These are phyloP conservation scores for Blastobotrys aristatus DNA, from an alignment of 1,139 yeast genomes.

Conservation along the genomic window DNA sequence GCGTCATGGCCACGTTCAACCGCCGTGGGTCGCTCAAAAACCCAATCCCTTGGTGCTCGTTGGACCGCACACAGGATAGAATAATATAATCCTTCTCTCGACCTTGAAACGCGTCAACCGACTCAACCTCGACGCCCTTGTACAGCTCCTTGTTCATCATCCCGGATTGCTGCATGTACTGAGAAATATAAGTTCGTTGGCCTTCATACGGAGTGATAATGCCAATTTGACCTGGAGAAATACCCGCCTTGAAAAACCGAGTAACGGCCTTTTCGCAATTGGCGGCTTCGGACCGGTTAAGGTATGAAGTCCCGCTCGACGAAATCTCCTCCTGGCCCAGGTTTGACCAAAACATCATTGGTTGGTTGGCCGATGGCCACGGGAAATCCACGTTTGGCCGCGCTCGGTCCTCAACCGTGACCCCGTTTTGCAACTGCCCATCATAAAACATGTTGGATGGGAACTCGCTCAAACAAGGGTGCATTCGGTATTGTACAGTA, in stretches of 20 bases:
- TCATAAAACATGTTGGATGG: constrained; percentile 92
- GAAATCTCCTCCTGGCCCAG: constrained; percentile 88
- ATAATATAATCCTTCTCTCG: constrained; percentile 90
- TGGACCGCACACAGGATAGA: constrained; percentile 86
- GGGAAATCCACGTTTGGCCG: constrained; percentile 61
- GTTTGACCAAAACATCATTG: constrained; percentile 95
- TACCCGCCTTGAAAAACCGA: constrained; percentile 71
- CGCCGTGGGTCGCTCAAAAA: constrained; percentile 87
- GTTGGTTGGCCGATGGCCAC: constrained; percentile 79
- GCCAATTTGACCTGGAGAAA: constrained; percentile 78
- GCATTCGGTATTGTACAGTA: constrained; percentile 94
- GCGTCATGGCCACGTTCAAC: constrained; percentile 84
- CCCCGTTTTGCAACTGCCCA: constrained; percentile 89
- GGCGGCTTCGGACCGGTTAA: constrained; percentile 88
- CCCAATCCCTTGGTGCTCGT: constrained; percentile 77
- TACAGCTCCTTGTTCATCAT: constrained; percentile 59
- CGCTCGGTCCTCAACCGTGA: constrained; percentile 65
- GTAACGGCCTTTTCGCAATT: constrained; percentile 80
- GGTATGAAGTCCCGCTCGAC: constrained; percentile 73
- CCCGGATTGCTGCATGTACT: constrained; percentile 73
- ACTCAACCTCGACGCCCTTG: constrained; percentile 75
- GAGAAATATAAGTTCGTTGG: constrained; percentile 77
- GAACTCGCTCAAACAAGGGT: constrained; percentile 80
- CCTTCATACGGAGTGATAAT: constrained; percentile 94
- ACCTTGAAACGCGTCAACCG: constrained; percentile 96